These are phyloP conservation scores for Scenedesmus sp. DNA, from an alignment of 163 green algal genomes.

Conservation along the genomic window DNA sequence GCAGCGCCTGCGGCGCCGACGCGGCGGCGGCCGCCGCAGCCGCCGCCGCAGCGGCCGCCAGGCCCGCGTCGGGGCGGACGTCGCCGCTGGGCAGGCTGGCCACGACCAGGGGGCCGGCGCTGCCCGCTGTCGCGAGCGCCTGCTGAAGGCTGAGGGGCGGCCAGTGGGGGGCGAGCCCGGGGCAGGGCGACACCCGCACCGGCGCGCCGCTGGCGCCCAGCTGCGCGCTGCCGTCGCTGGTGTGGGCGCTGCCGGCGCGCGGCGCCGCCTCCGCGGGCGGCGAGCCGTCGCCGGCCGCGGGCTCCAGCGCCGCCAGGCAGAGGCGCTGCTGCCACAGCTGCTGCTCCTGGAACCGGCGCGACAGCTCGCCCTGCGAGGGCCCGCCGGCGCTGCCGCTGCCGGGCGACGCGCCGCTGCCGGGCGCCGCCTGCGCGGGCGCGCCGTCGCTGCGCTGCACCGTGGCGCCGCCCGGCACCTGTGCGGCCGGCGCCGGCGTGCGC, in stretches of 20 bases:
- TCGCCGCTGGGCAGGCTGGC: conserved; percentile 3
- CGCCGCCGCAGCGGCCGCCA: neutral
- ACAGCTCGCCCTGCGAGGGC: neutral
- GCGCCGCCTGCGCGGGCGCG: too few relatives aligned
- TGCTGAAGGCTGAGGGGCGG: conserved; percentile 27
- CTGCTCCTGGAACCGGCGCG: conserved; percentile 28
- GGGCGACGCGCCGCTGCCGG: neutral
- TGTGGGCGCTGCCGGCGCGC: neutral
- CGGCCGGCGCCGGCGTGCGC: neutral
- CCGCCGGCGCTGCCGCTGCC: neutral
- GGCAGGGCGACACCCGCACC: neutral
- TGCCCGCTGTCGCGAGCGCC: conserved; percentile 5
- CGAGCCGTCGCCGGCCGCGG: neutral
- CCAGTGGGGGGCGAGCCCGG: conserved; percentile 23
- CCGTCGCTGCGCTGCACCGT: too few relatives aligned
- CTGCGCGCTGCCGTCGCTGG: neutral
- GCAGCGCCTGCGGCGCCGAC: too few relatives aligned
- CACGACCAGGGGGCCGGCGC: neutral
- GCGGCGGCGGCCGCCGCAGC: conserved; percentile 14
- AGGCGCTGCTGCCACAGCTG: conserved; percentile 38
- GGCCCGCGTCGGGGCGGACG: neutral
- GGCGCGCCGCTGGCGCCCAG: neutral
- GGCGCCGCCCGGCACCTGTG: too few relatives aligned
- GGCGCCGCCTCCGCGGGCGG: neutral
- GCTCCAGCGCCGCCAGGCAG: conserved; percentile 17